These are phyloP conservation scores for Leishmania major DNA, from an alignment of 208 protist genomes.

Conservation along the genomic window DNA sequence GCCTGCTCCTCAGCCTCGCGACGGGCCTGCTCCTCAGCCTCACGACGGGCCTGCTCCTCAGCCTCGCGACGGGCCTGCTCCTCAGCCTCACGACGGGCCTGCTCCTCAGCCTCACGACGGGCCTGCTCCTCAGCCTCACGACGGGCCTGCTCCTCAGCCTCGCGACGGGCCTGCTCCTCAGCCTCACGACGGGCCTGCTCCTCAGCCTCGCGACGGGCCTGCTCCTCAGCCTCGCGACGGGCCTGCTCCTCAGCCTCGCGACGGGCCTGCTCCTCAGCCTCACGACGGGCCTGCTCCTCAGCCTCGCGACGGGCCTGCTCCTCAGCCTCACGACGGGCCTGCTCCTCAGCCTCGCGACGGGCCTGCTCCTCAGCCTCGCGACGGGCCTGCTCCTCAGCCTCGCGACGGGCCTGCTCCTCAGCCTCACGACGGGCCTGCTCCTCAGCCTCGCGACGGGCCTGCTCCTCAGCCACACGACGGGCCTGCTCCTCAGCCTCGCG, in stretches of 20 bases:
- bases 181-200: constrained; percentile 22
- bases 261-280: constrained; percentile 44
- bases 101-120: constrained; percentile 24
- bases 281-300: constrained; percentile 38
- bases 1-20: constrained; percentile 57
- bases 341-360: too few species aligned
- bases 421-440: constrained; percentile 38
- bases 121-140: constrained; percentile 23
- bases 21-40: constrained; percentile 72
- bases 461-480: constrained; percentile 31
- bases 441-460: constrained; percentile 62
- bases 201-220: constrained; percentile 27
- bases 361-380: constrained; percentile 31
- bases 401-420: constrained; percentile 80
- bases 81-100: constrained; percentile 33
- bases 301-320: constrained; percentile 31
- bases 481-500: constrained; percentile 32
- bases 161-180: constrained; percentile 25
- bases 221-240: constrained; percentile 27
- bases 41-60: constrained; percentile 41
- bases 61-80: constrained; percentile 59
- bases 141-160: constrained; percentile 7
- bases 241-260: constrained; percentile 45
- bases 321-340: constrained; percentile 46
- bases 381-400: constrained; percentile 40